Base-by-base conservation (phyloP, 2,329 filamentous ascomycete species). In the Cryphonectria parasitica region DNA sequence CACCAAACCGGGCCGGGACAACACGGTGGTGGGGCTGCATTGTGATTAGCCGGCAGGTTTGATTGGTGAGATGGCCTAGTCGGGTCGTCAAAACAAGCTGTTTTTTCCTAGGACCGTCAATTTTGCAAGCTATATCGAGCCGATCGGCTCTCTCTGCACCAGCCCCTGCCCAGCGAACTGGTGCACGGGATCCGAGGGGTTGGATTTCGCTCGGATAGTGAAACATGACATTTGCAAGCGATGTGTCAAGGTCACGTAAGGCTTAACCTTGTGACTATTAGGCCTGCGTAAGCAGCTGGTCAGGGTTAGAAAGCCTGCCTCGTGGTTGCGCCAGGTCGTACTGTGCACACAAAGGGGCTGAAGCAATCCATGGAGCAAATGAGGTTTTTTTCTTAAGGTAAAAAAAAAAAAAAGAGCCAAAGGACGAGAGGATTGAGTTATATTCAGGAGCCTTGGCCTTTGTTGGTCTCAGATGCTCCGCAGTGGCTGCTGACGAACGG, bases 181-280 rank as follows among this genome's bases (percentile, higher is more conserved):
- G 58, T 52, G 56, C 56, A 67, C 66, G 45, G 61, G 56, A 56
- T 62, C 70, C 68, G 64, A 62, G 62, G 66, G 67, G 36, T 64
- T 49, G 45, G 60, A 54, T 69, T 62, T 67, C 70, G 68, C 68
- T 56, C 68, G 54, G 62, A 60, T 71, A 67, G 65, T 72, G 69
- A 71, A 71, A 70, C 69, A 67, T 60, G 56, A 63, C 69, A 68
- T 63, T 69, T 71, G 66, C 60, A 68, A 61, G 67, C 36, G 52
- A 25, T 1, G 52, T 56, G 52, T 58, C 54, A 52, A 68, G 60
- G 43, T 54, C 36, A 39, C 36, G 36, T 39, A 39, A 69, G 62
- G 41, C 67, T 69, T 60, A 69, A 65, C 64, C 64, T 60, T 58
- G 45, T 34, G 43, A 56, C 28, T 54, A 5, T 61, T 31, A 54